These are phyloP conservation scores for Brassica cretica DNA, from an alignment of 345 rosid species.

Conservation along the genomic window DNA sequence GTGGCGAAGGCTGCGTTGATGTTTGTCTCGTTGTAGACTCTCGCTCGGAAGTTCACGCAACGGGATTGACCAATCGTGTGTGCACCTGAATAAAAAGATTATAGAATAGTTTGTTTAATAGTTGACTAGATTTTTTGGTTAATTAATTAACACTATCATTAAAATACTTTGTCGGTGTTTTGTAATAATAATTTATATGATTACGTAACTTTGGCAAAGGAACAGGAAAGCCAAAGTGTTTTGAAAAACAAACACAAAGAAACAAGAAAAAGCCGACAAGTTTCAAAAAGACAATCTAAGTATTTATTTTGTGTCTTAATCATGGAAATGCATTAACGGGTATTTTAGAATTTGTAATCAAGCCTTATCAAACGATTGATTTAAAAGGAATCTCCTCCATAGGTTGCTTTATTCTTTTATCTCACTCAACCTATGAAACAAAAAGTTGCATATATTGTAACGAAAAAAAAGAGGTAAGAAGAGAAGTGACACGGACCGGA, in stretches of 20 bases:
- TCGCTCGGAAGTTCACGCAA: conserved; percentile 60
- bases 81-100: conserved; percentile 42
- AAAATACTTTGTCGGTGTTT: conserved; percentile 4
- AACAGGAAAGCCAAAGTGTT: conserved; percentile 17
- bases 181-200: neutral
- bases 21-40: conserved; percentile 72
- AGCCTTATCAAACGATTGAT: conserved; percentile 1
- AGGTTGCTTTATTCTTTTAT: neutral
- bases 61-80: conserved; percentile 84
- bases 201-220: neutral
- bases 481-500: conserved; percentile 51
- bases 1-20: conserved; percentile 62
- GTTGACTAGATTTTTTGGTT: neutral
- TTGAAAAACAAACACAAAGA: conserved; percentile 13
- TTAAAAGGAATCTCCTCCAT: neutral
- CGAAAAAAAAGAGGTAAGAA: neutral
- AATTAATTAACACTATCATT: neutral
- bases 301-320: conserved; percentile 14
- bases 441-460: neutral
- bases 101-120: conserved; percentile 9
- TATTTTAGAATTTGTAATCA: neutral
- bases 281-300: conserved; percentile 15
- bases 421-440: neutral
- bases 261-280: conserved; percentile 4
- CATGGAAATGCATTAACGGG: neutral